Conservation (phyloP, 768 basidiomycete genomes). For the Fomitopsis pulvina region DNA sequence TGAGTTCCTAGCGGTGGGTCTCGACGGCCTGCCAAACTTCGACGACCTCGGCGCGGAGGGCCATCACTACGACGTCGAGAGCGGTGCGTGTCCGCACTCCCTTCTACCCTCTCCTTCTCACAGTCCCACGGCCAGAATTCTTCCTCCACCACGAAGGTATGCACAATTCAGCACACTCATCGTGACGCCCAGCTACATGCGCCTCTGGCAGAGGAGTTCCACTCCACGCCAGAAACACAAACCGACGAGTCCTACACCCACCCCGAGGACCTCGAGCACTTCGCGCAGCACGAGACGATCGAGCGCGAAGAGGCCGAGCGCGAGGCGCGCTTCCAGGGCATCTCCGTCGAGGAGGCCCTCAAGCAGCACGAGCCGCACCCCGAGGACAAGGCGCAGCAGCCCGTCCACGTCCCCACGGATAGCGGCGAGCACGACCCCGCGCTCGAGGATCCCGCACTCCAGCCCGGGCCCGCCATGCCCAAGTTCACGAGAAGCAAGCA, state of each 20-base stretch:
- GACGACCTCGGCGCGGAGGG: constrained; percentile 82
- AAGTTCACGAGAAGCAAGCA: constrained; percentile 56
- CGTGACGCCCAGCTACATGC: background rate
- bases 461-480: constrained; percentile 24
- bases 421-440: constrained; percentile 8
- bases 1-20: constrained; percentile 68
- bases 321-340: constrained; percentile 80
- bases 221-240: constrained; percentile 95
- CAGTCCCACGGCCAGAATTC: constrained; percentile 49
- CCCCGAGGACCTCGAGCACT: constrained; percentile 91
- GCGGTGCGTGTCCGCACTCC: constrained; percentile 45
- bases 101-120: background rate
- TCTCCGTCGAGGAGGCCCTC: constrained; percentile 67
- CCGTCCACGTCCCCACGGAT: constrained; percentile 1
- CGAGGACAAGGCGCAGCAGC: constrained; percentile 5
- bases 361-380: constrained; percentile 40
- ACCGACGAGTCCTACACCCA: constrained; percentile 93
- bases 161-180: background rate
- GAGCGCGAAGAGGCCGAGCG: constrained; percentile 79
- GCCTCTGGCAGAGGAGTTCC: constrained; percentile 64
- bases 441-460: constrained; percentile 29
- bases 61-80: constrained; percentile 90
- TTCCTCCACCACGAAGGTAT: constrained; percentile 96
- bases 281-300: constrained; percentile 80
- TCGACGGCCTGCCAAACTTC: constrained; percentile 77